A percentile compares a stretch with the other conserved stretches of the same genome.
Evolutionary conservation across 495 filamentous ascomycete species (phyloP).

Genomic region (Daldinia bambusicola): DNA sequence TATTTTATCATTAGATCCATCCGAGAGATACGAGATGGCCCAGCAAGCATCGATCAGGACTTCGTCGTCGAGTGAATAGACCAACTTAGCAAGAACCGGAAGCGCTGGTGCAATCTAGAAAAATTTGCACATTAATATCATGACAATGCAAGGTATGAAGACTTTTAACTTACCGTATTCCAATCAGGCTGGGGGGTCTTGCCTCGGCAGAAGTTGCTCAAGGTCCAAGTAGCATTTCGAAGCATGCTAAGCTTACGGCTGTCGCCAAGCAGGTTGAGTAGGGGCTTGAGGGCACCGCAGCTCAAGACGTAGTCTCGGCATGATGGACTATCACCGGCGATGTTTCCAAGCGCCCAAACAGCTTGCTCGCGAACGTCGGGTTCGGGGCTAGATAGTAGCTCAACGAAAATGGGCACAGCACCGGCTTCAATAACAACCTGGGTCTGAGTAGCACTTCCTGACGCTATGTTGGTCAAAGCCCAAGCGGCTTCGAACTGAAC

Average conservation of each 20-base stretch:
- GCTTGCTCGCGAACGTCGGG: constrained; percentile 99
- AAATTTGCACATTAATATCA: constrained; percentile 22
- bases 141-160: background rate
- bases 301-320: constrained; percentile 96
- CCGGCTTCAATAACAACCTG: constrained; percentile 99
- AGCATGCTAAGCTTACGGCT: constrained; percentile 99
- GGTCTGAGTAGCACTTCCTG: constrained; percentile 95
- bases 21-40: constrained; percentile 99
- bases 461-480: constrained; percentile 99
- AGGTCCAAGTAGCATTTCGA: constrained; percentile 97
- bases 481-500: constrained; percentile 99
- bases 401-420: constrained; percentile 98
- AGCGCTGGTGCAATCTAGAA: constrained; percentile 92
- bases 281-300: constrained; percentile 87
- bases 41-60: constrained; percentile 99
- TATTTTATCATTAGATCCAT: constrained; percentile 99
- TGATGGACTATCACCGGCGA: constrained; percentile 96
- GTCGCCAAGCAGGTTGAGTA: constrained; percentile 89
- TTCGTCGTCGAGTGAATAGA: constrained; percentile 98
- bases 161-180: constrained; percentile 76
- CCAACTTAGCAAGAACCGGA: constrained; percentile 95
- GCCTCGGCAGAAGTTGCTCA: constrained; percentile 99
- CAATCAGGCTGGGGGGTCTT: constrained; percentile 99
- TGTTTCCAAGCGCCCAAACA: constrained; percentile 99
- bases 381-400: constrained; percentile 93